Conservation (phyloP, 2,329 filamentous ascomycete genomes). For the Sclerotinia nivalis region DNA sequence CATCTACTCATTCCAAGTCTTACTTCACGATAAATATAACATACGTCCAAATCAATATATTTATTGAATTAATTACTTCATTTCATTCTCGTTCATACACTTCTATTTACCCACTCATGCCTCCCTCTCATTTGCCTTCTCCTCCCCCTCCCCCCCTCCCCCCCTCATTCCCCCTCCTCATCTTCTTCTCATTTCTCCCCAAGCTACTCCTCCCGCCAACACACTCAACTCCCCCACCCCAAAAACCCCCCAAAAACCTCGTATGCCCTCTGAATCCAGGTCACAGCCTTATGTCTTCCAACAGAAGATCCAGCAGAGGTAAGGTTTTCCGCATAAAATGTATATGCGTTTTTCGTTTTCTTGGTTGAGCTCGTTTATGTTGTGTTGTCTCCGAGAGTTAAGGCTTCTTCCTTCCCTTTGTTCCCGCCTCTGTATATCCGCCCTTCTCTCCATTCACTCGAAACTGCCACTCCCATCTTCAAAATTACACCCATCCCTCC, state of each 20-base stretch:
- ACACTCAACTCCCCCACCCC: not conserved
- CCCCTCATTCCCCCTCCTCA: not conserved
- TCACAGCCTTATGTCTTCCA: conserved; percentile 10
- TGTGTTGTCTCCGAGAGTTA: not conserved
- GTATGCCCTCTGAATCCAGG: conserved; percentile 11
- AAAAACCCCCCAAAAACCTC: not conserved
- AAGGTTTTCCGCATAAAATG: conserved; percentile 3
- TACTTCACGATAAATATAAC: not conserved
- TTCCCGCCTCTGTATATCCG: not conserved
- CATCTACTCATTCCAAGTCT: not conserved
- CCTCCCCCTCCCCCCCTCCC: not conserved
- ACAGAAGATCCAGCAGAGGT: conserved; percentile 11
- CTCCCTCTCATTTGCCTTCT: not conserved
- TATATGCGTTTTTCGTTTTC: conserved; percentile 1
- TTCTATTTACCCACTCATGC: not conserved
- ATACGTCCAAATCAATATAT: not conserved
- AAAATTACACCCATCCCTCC: not conserved
- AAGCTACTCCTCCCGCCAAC: not conserved
- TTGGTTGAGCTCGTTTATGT: not conserved
- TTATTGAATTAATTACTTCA: not conserved
- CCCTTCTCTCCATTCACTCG: not conserved
- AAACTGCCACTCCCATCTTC: not conserved
- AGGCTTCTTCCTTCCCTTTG: not conserved
- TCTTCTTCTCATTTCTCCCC: too few species aligned
- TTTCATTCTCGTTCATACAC: not conserved